Evolutionary conservation across 352 stramenopile genomes (phyloP).

Genomic region (Phytopythium mirpurense): DNA sequence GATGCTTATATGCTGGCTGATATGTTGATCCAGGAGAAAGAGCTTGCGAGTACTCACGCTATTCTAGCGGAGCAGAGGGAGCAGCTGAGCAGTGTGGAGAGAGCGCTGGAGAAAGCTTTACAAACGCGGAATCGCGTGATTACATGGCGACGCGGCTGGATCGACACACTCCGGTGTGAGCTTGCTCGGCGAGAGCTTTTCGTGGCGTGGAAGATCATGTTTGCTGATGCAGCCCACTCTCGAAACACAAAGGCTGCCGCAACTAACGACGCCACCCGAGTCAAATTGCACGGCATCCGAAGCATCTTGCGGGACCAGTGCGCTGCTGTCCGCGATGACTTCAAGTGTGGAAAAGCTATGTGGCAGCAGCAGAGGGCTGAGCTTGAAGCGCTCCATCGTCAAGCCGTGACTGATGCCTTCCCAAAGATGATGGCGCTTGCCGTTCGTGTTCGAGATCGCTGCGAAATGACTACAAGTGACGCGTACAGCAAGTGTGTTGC

Average conservation of each 20-base stretch:
- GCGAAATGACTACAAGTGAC: conserved; percentile 22
- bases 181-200: conserved; percentile 13
- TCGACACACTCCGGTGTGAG: conserved; percentile 3
- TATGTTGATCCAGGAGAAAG: conserved; percentile 5
- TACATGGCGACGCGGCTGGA: conserved; percentile 19
- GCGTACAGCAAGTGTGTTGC: not conserved
- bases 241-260: not conserved
- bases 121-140: conserved; percentile 32
- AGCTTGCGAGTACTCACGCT: conserved; percentile 16
- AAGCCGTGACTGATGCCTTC: conserved; percentile 13
- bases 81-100: conserved; percentile 14
- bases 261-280: not conserved
- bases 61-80: conserved; percentile 8
- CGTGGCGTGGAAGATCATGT: conserved; percentile 20
- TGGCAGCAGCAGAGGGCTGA: not conserved
- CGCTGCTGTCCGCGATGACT: not conserved
- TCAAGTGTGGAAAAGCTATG: not conserved
- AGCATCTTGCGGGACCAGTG: not conserved
- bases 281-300: not conserved
- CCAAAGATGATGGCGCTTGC: conserved; percentile 11
- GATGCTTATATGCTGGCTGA: conserved; percentile 5
- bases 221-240: conserved; percentile 5
- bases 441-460: conserved; percentile 12
- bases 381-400: conserved; percentile 12
- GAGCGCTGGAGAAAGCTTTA: conserved; percentile 12